Conservation (phyloP, 2,329 filamentous ascomycete genomes). For the Endocalyx cinctus region DNA sequence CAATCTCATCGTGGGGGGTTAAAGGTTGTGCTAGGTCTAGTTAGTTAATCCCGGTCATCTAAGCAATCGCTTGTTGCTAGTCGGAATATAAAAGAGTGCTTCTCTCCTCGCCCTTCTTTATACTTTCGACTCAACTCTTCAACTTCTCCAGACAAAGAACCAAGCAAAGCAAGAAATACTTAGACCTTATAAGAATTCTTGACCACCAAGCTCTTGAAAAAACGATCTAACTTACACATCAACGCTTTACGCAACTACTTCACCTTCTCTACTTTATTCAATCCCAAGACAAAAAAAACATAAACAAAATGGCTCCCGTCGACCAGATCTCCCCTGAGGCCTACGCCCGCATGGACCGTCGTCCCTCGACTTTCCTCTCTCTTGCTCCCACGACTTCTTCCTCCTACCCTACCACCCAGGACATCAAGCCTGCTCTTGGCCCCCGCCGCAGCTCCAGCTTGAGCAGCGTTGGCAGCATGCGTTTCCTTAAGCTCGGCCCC, state of each 20-base stretch:
- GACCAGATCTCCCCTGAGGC: conserved; percentile 2
- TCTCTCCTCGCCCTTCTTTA: too few relatives aligned
- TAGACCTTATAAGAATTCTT: too few relatives aligned
- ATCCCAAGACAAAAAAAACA: neutral
- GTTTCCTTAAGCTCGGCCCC: conserved; percentile 60
- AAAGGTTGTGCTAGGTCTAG: too few relatives aligned
- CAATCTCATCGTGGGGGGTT: too few relatives aligned
- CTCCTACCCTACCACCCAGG: conserved; percentile 43
- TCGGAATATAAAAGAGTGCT: too few relatives aligned
- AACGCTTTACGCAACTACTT: neutral
- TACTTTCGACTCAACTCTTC: too few relatives aligned
- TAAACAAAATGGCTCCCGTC: neutral
- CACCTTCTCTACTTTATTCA: neutral
- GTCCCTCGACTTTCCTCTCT: conserved; percentile 45
- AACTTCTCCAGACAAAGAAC: too few relatives aligned
- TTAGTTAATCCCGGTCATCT: too few relatives aligned
- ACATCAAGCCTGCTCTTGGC: conserved; percentile 24
- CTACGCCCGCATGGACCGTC: conserved; percentile 18
- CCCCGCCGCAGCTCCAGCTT: conserved; percentile 50
- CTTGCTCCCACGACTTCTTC: conserved; percentile 55
- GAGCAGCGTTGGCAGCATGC: conserved; percentile 42
- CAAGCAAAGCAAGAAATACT: too few relatives aligned
- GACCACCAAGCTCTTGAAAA: too few relatives aligned
- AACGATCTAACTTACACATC: too few relatives aligned
- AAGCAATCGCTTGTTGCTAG: too few relatives aligned